These are phyloP conservation scores for Cytospora schulzeri DNA, from an alignment of 2,329 filamentous ascomycete species.

Conservation along the genomic window DNA sequence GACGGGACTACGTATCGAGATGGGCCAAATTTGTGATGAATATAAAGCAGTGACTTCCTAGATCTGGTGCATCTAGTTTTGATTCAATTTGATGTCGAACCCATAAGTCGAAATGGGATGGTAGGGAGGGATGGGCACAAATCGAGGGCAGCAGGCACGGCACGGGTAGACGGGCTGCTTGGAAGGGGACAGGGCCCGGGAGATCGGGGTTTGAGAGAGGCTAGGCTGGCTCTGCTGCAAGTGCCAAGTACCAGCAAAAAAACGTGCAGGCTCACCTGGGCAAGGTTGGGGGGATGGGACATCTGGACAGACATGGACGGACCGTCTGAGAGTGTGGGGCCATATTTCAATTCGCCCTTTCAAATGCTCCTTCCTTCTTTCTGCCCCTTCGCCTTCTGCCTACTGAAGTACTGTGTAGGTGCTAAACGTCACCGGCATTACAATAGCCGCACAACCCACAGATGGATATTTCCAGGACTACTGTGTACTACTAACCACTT, in stretches of 20 bases:
- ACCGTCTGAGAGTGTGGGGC: neutral
- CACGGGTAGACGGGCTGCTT: slow-evolving; percentile 18
- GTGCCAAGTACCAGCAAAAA: too few species aligned
- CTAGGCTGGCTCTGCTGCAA: neutral
- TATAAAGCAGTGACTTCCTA: neutral
- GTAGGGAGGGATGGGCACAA: slow-evolving; percentile 10
- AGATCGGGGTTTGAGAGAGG: slow-evolving; percentile 16
- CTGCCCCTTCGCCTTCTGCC: neutral
- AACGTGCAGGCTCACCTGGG: too few species aligned
- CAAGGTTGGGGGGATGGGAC: too few species aligned
- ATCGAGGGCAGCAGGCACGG: slow-evolving; percentile 28
- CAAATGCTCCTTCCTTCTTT: neutral
- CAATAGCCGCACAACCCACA: neutral
- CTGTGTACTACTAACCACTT: neutral
- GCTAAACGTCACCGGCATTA: neutral
- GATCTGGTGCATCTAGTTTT: neutral
- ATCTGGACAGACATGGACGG: neutral
- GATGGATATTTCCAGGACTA: too few species aligned
- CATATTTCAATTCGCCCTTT: neutral
- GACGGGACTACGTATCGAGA: neutral
- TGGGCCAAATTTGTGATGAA: neutral
- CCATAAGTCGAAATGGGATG: neutral
- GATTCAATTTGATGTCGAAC: neutral
- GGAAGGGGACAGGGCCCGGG: slow-evolving; percentile 20
- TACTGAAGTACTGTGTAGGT: too few species aligned